Conservation (phyloP, 2,329 filamentous ascomycete genomes). For the Trichoderma afroharzianum region DNA sequence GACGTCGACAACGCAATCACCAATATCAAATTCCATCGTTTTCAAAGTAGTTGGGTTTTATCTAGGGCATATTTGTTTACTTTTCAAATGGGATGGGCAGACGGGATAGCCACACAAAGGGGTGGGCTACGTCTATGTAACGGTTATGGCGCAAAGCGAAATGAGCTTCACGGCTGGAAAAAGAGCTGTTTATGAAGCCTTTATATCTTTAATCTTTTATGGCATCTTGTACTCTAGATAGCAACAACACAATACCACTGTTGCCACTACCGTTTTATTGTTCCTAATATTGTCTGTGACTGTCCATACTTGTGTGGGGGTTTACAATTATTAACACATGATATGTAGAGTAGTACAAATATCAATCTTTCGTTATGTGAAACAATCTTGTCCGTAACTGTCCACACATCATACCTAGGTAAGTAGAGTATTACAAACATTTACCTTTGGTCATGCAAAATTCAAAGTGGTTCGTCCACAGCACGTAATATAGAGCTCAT, state of each 20-base stretch:
- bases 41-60: constrained; percentile 22
- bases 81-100: neutral
- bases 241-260: neutral
- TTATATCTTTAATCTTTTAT: neutral
- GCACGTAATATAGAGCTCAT: neutral
- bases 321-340: neutral
- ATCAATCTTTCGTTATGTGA: neutral
- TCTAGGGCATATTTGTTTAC: constrained; percentile 22
- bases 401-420: too few relatives aligned
- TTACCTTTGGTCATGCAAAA: neutral
- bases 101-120: neutral
- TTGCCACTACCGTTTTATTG: neutral
- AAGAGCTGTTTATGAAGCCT: neutral
- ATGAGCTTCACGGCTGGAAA: neutral
- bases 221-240: neutral
- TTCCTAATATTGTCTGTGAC: neutral
- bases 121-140: neutral
- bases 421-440: neutral
- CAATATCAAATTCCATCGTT: constrained; percentile 25
- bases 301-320: neutral
- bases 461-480: neutral
- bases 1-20: constrained; percentile 9
- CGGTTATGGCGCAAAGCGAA: neutral
- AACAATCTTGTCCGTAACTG: neutral
- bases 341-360: too few relatives aligned